Conservation (phyloP, 1,139 yeast genomes). For the Entelexis sorbosivorans region DNA sequence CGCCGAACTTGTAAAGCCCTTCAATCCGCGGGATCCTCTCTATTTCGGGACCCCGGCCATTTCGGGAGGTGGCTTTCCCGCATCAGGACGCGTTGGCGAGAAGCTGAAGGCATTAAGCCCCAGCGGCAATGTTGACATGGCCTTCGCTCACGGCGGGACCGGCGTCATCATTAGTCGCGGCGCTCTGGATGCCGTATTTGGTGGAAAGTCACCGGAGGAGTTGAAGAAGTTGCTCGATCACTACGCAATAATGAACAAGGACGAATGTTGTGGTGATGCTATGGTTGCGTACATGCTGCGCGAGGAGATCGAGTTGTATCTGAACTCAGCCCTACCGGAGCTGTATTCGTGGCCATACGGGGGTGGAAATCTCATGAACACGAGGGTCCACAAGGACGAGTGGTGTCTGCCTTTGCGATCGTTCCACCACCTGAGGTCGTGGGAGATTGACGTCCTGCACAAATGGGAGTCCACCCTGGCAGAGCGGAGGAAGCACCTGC, state of each 20-base stretch:
- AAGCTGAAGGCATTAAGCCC: not conserved
- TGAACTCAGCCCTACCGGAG: constrained; percentile 4
- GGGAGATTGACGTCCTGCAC: constrained; percentile 31
- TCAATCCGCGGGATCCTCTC: constrained; percentile 22
- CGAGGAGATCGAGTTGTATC: constrained; percentile 19
- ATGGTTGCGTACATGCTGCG: constrained; percentile 24
- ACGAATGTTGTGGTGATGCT: constrained; percentile 26
- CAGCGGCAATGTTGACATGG: not conserved
- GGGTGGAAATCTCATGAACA: not conserved
- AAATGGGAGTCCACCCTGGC: constrained; percentile 29
- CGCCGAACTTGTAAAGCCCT: constrained; percentile 18
- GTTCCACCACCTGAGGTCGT: constrained; percentile 30
- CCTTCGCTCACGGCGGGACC: constrained; percentile 30
- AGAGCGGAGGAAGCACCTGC: not conserved
- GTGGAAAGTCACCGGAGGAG: constrained; percentile 10
- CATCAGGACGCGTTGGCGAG: not conserved
- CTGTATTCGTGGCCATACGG: constrained; percentile 5
- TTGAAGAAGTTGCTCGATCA: constrained; percentile 11
- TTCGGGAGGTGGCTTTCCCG: not conserved
- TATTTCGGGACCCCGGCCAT: constrained; percentile 25
- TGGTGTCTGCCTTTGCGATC: constrained; percentile 32
- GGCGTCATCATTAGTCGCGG: constrained; percentile 26
- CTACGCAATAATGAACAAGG: constrained; percentile 20
- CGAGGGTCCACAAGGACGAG: not conserved
- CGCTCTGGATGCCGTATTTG: constrained; percentile 24